Conservation (phyloP, 2,329 filamentous ascomycete genomes). For the Trichoderma simmonsii region DNA sequence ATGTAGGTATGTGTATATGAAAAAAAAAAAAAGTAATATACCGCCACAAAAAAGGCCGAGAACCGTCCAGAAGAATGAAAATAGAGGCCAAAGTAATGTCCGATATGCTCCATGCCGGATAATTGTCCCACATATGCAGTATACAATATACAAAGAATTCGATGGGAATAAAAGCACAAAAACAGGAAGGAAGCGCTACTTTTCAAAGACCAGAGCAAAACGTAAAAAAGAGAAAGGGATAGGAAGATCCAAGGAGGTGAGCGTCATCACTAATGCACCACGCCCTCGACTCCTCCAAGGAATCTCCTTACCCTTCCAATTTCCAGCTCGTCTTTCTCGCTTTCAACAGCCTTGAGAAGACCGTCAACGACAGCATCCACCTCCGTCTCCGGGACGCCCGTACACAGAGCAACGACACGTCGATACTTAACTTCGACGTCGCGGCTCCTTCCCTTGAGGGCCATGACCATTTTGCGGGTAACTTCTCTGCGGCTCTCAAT, state of each 20-base stretch:
- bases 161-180: background rate
- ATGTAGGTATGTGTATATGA: background rate
- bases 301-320: constrained; percentile 75
- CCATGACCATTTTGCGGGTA: constrained; percentile 64
- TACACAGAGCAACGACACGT: constrained; percentile 83
- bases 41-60: background rate
- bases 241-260: background rate
- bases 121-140: background rate
- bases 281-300: constrained; percentile 71
- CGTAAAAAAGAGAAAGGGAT: background rate
- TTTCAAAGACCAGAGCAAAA: background rate
- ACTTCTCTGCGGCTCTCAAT: constrained; percentile 66
- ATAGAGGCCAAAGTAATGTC: background rate
- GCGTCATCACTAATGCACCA: constrained; percentile 39
- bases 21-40: background rate
- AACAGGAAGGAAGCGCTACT: background rate
- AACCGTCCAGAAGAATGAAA: background rate
- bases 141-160: background rate
- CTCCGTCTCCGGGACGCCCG: constrained; percentile 70
- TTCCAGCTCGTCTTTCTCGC: constrained; percentile 74
- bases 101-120: background rate
- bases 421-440: constrained; percentile 87
- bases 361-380: constrained; percentile 79
- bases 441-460: constrained; percentile 73
- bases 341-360: constrained; percentile 83